Evolutionary conservation across 495 filamentous ascomycete genomes (phyloP).

Genomic region (Neurospora sp.): DNA sequence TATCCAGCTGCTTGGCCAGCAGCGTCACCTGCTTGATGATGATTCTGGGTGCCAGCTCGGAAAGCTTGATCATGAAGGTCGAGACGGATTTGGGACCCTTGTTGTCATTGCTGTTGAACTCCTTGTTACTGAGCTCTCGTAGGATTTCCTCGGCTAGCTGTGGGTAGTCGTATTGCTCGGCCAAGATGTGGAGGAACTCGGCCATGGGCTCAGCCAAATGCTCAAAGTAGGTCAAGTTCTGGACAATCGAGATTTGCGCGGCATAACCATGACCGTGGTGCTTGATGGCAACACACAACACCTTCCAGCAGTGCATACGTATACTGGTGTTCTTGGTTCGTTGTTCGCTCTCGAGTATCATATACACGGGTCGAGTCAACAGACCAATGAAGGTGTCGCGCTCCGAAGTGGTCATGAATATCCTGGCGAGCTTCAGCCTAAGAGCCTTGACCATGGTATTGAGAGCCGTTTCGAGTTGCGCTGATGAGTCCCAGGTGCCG

Average conservation of each 20-base stretch:
- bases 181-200: constrained; percentile 90
- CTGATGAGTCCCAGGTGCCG: constrained; percentile 75
- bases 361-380: constrained; percentile 87
- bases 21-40: constrained; percentile 97
- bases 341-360: constrained; percentile 89
- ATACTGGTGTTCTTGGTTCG: constrained; percentile 84
- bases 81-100: constrained; percentile 97
- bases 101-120: constrained; percentile 93
- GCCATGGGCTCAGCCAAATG: constrained; percentile 98
- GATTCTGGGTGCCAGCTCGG: constrained; percentile 81
- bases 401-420: constrained; percentile 95
- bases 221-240: constrained; percentile 96
- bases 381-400: constrained; percentile 88
- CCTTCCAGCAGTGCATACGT: constrained; percentile 94
- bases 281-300: constrained; percentile 92
- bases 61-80: constrained; percentile 89
- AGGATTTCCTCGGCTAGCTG: constrained; percentile 92
- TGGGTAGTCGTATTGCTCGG: constrained; percentile 96
- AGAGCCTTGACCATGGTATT: constrained; percentile 94
- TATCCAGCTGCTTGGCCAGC: constrained; percentile 86
- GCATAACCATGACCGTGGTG: constrained; percentile 97
- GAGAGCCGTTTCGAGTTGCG: constrained; percentile 78
- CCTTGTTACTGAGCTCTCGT: constrained; percentile 89
- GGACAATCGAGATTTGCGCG: constrained; percentile 94
- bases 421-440: constrained; percentile 80